A percentile compares a stretch with the other conserved stretches of the same genome.
Evolutionary conservation across 345 rosid species (phyloP).

Genomic region (Cardamine resedifolia): DNA sequence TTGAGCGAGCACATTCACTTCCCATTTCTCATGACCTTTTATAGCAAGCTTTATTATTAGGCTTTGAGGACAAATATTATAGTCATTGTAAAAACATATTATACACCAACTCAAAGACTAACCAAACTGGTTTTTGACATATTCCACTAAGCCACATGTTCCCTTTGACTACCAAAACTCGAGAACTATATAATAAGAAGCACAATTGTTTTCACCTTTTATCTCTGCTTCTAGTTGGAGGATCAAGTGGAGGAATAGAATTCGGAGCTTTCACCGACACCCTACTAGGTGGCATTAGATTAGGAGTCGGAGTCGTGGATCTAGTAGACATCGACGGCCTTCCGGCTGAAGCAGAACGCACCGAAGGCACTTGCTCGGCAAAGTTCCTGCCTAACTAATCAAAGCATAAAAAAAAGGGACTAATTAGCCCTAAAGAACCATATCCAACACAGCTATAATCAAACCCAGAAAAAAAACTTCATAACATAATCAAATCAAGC

Average conservation of each 20-base stretch:
- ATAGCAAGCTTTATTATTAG: neutral
- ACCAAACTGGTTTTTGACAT: neutral
- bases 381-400: conserved; percentile 95
- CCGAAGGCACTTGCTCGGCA: conserved; percentile 66
- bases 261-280: conserved; percentile 57
- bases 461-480: neutral
- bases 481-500: conserved; percentile 16
- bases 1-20: neutral
- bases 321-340: conserved; percentile 59
- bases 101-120: neutral
- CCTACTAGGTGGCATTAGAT: conserved; percentile 62
- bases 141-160: conserved; percentile 14
- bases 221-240: conserved; percentile 55
- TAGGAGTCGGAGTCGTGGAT: conserved; percentile 48
- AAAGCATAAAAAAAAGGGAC: conserved; percentile 34
- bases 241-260: conserved; percentile 65
- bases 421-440: conserved; percentile 32
- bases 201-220: conserved; percentile 40
- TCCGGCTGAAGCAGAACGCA: conserved; percentile 86
- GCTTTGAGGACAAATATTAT: neutral
- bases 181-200: conserved; percentile 9
- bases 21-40: conserved; percentile 18
- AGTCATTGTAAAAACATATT: neutral
- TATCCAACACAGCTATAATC: neutral
- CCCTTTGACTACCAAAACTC: conserved; percentile 5